Percentiles rank a stretch among this genome's conserved stretches.
These are phyloP conservation scores for Scedosporium apiospermum DNA, from an alignment of 2,329 filamentous ascomycete species.

Conservation along the genomic window DNA sequence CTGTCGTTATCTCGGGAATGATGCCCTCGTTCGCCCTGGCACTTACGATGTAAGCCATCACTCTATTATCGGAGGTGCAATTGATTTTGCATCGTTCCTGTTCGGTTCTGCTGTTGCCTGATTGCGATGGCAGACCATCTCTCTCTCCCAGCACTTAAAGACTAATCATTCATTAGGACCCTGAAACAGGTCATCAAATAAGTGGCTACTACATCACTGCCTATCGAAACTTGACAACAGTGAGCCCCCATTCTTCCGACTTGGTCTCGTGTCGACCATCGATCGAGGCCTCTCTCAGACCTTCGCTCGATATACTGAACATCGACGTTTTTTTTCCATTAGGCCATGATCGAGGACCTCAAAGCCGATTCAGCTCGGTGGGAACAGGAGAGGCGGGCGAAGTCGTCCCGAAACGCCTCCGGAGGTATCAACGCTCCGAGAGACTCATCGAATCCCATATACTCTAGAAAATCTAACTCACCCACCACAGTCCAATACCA, in stretches of 20 bases:
- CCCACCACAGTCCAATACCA: slow-evolving; percentile 45
- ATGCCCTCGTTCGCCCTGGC: slow-evolving; percentile 68
- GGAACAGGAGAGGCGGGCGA: slow-evolving; percentile 50
- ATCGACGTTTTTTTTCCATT: slow-evolving; percentile 1
- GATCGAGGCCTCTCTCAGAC: neutral
- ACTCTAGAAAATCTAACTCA: slow-evolving; percentile 49
- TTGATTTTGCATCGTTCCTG: neutral
- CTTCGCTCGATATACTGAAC: neutral
- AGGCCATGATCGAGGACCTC: slow-evolving; percentile 56
- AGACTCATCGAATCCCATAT: slow-evolving; percentile 32
- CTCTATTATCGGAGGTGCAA: neutral
- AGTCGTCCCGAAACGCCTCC: slow-evolving; percentile 40
- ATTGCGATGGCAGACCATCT: neutral
- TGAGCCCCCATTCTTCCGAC: slow-evolving; percentile 31
- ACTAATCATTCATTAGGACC: slow-evolving; percentile 30
- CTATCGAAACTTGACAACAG: slow-evolving; percentile 69
- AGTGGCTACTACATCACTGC: slow-evolving; percentile 70
- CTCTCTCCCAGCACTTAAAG: neutral
- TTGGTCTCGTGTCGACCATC: neutral
- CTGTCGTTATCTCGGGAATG: slow-evolving; percentile 74
- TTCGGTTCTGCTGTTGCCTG: neutral
- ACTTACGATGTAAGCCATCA: slow-evolving; percentile 56
- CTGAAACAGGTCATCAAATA: slow-evolving; percentile 48
- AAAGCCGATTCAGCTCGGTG: slow-evolving; percentile 53
- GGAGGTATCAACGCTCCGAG: slow-evolving; percentile 50